Evolutionary conservation across 2,329 filamentous ascomycete species (phyloP).

Genomic region (Fusarium sp.): DNA sequence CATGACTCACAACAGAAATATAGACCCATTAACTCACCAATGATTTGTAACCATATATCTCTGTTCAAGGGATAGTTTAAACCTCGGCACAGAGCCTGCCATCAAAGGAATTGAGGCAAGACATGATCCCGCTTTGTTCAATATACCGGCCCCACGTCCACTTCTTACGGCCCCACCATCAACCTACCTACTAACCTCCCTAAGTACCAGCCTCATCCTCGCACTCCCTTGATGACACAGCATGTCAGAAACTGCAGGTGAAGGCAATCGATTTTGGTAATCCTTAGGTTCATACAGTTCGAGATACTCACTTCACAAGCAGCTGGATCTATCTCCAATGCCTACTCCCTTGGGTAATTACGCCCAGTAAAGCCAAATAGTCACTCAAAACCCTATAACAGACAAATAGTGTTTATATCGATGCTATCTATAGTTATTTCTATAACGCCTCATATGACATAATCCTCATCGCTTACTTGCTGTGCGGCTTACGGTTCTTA

Average conservation of each 20-base stretch:
- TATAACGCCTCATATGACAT: conserved; percentile 1
- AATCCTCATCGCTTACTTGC: neutral
- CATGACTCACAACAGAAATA: neutral
- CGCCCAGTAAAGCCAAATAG: neutral
- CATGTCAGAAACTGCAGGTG: neutral
- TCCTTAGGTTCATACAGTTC: neutral
- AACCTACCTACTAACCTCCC: neutral
- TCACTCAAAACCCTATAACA: neutral
- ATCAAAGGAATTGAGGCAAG: conserved; percentile 24
- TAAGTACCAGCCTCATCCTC: too few species aligned
- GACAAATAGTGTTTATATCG: neutral
- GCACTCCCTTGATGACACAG: neutral
- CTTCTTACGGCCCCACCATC: conserved; percentile 19
- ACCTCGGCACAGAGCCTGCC: neutral
- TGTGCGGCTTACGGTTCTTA: conserved; percentile 15
- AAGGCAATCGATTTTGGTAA: neutral
- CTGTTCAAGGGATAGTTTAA: neutral
- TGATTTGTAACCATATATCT: neutral
- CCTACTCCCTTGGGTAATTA: too few species aligned
- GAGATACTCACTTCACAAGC: neutral
- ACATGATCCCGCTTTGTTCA: conserved; percentile 14
- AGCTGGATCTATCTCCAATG: neutral
- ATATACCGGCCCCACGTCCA: conserved; percentile 19
- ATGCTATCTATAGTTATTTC: neutral
- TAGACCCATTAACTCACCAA: neutral